Evolutionary conservation across 108 stramenopile species (phyloP), one percentile per base, ranked within the genome.

Genomic region (Cyclotella atomus): DNA sequence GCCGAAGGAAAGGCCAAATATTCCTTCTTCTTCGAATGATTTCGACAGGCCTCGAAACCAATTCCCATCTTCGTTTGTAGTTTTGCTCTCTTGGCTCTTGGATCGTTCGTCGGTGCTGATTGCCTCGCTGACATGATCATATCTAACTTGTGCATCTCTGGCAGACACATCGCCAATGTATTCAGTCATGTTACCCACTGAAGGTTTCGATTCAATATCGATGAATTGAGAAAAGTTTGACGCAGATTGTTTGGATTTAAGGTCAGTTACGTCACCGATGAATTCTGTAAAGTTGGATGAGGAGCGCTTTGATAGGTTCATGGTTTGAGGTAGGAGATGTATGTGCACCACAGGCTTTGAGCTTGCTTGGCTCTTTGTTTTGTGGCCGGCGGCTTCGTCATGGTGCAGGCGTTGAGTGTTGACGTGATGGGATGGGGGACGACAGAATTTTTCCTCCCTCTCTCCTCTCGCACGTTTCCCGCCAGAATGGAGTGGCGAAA

Each of bases 21-120:
- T 33, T 33, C 56, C 56, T 33, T 59, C 56, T 33, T 59, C 17
- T 59, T 59, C 56, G 16, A 59, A 59, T 5, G 56, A 59, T 27
- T 27, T 59, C 10, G 32, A 10, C 2, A 59, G 24, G 32, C 56
- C 15, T 32, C 28, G 30, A 41, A 6, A 12, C 38, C 38, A 41
- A 41, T 12, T 12, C 38, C 38, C 38, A 9, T 41, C 38, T 12
- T 41, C 12, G 9, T 41, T 12, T 41, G 6, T 12, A 41, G 12
- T 12, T 41, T 41, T 12, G 12, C 38, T 41, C 38, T 41, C 38
- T 41, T 9, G 12, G 6, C 38, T 6, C 9, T 41, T 12, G 12
- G 9, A 6, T 41, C 6, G 9, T 9, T 41, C 38, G 38, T 41
- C 38, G 12, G 38, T 12, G 9, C 38, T 6, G 38, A 12, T 41